Evolutionary conservation across 495 filamentous ascomycete species (phyloP).

Genomic region (Penicillium mononematosum): DNA sequence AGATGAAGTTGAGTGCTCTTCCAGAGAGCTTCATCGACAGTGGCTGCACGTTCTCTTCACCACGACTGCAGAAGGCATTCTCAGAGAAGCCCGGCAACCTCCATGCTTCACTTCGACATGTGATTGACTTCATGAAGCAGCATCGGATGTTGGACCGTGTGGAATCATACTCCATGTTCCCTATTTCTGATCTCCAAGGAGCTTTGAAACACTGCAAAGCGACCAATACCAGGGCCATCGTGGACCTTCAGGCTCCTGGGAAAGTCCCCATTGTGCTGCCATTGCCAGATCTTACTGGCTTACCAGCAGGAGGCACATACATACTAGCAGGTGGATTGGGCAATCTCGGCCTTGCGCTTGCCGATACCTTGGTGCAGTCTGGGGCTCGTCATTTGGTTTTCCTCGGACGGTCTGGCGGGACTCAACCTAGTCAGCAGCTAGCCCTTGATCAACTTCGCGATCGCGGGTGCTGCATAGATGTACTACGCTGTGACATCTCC

Average conservation of each 20-base stretch:
- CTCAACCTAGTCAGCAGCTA: conserved; percentile 16
- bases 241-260: conserved; percentile 20
- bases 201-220: conserved; percentile 17
- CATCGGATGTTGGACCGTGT: conserved; percentile 16
- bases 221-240: conserved; percentile 12
- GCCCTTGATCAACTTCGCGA: conserved; percentile 23
- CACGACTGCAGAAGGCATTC: conserved; percentile 12
- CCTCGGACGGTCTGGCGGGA: conserved; percentile 31
- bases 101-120: conserved; percentile 14
- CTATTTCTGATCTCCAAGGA: conserved; percentile 14
- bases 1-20: conserved; percentile 25
- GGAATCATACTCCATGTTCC: conserved; percentile 18
- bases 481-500: conserved; percentile 34
- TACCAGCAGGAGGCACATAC: conserved; percentile 25
- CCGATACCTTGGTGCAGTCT: conserved; percentile 33
- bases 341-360: conserved; percentile 34
- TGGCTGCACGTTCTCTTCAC: conserved; percentile 23
- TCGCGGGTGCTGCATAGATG: conserved; percentile 24
- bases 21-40: conserved; percentile 23
- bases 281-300: conserved; percentile 10
- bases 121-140: conserved; percentile 22
- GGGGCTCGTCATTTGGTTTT: conserved; percentile 42
- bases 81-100: conserved; percentile 19
- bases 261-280: conserved; percentile 25
- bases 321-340: conserved; percentile 38